Conservation (phyloP, 75 land plant species). For the Sequoiadendron giganteum region DNA sequence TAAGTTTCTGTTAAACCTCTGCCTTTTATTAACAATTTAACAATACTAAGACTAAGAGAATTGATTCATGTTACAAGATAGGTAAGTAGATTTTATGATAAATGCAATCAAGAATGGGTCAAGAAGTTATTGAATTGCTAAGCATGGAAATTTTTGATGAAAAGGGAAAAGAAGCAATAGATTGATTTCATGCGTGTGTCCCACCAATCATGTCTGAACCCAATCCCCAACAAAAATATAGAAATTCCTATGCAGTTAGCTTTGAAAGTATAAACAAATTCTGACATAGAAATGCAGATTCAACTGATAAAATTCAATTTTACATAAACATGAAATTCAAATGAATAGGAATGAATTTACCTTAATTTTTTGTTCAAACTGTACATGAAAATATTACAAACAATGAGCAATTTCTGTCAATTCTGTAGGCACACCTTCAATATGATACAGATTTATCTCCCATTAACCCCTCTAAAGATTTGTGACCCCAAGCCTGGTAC, state of each 20-base stretch:
- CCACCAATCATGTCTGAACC: neutral
- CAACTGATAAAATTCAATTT: neutral
- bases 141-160: neutral
- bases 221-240: neutral
- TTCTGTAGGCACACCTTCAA: too few relatives aligned
- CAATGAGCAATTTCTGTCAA: neutral
- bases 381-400: neutral
- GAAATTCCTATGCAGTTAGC: neutral
- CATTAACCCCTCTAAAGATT: neutral
- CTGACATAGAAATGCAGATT: neutral
- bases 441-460: too few relatives aligned
- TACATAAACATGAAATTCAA: neutral
- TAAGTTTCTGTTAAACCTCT: neutral
- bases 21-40: neutral
- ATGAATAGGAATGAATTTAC: neutral
- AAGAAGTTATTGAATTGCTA: neutral
- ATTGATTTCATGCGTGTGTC: neutral
- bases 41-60: neutral
- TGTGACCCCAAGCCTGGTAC: neutral
- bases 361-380: neutral
- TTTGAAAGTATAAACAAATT: neutral
- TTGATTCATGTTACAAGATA: neutral
- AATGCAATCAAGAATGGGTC: neutral
- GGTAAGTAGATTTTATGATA: neutral
- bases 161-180: neutral